These are phyloP conservation scores for Pelargonium fulgidum DNA, from an alignment of 441 rosid genomes.

Conservation along the genomic window DNA sequence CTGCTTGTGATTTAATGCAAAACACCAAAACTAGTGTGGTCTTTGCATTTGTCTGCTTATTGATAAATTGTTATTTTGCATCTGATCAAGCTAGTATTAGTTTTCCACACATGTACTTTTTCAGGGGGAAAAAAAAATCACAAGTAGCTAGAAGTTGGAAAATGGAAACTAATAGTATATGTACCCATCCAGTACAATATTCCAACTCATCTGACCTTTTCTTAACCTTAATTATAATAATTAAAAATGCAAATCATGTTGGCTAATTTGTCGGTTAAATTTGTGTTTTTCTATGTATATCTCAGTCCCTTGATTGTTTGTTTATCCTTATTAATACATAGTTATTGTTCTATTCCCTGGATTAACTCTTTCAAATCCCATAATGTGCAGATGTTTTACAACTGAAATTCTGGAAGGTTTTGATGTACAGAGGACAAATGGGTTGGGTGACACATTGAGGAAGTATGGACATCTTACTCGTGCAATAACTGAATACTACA, in stretches of 20 bases:
- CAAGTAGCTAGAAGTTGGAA: no score
- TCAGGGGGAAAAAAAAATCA: no score
- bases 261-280: no score
- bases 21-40: no score
- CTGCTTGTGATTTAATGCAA: no score
- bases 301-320: no score
- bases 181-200: background rate
- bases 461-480: constrained; percentile 71
- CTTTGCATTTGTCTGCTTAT: no score
- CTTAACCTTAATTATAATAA: background rate
- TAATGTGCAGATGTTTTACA: constrained; percentile 68
- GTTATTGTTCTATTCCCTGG: no score
- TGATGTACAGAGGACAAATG: constrained; percentile 69
- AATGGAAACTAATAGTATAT: background rate
- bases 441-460: constrained; percentile 69
- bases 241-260: background rate
- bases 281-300: no score
- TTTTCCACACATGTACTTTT: background rate
- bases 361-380: constrained; percentile 14
- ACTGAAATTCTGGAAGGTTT: constrained; percentile 93
- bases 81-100: constrained; percentile 5
- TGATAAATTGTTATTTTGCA: background rate
- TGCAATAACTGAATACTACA: constrained; percentile 58
- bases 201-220: background rate
- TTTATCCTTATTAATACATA: no score